phyloP scores from a whole-genome alignment of 73 alveolate species.

The Urostyla sp. region DNA sequence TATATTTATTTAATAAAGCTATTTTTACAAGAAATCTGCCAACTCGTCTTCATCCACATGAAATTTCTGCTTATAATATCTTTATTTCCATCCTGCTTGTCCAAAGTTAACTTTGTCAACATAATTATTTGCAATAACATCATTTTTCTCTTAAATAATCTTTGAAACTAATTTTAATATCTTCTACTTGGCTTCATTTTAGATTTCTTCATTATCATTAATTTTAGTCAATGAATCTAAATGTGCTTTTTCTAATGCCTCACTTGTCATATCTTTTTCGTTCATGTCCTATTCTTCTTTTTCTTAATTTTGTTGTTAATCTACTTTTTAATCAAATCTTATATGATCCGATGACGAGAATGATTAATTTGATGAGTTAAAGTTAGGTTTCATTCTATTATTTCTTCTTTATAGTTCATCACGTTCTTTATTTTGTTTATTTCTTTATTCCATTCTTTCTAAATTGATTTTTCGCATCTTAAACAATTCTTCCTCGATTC shows the following conservation, averaged over 20 bases:
- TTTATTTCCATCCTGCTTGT: slow-evolving; percentile 83
- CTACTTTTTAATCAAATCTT: not conserved
- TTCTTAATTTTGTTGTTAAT: too few species aligned
- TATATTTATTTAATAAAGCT: not conserved
- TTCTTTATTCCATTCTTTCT: slow-evolving; percentile 56
- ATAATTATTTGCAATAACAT: slow-evolving; percentile 62
- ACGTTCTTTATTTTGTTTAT: slow-evolving; percentile 25
- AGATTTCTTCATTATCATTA: slow-evolving; percentile 45
- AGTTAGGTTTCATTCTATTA: slow-evolving; percentile 2
- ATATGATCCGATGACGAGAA: not conserved
- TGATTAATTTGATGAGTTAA: not conserved
- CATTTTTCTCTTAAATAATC: slow-evolving; percentile 63
- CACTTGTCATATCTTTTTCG: slow-evolving; percentile 53
- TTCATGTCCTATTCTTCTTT: not conserved
- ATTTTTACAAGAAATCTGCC: slow-evolving; percentile 64
- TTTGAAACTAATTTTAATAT: slow-evolving; percentile 65
- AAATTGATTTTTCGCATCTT: slow-evolving; percentile 69
- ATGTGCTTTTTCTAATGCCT: slow-evolving; percentile 62
- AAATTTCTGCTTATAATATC: slow-evolving; percentile 94
- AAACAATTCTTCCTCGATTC: slow-evolving; percentile 89
- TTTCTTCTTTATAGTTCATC: slow-evolving; percentile 3
- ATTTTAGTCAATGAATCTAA: slow-evolving; percentile 55
- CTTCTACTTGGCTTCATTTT: slow-evolving; percentile 49
- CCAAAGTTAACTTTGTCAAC: slow-evolving; percentile 74
- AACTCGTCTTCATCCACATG: slow-evolving; percentile 80